Conservation (phyloP, 2,329 filamentous ascomycete species). For the Fusarium sp. region DNA sequence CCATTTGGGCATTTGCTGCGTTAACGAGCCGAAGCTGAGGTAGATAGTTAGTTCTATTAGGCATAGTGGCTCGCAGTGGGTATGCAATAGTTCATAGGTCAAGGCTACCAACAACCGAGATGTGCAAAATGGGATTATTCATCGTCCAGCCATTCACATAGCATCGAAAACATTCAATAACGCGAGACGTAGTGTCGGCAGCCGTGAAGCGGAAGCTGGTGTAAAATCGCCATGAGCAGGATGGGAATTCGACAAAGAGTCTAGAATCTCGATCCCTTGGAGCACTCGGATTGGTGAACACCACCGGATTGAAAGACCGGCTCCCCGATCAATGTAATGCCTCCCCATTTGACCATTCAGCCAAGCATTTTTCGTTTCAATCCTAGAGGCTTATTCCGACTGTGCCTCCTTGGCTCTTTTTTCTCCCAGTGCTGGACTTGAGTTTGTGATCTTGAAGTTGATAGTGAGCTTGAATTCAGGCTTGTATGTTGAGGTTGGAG, state of each 20-base stretch:
- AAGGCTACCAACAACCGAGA: background rate
- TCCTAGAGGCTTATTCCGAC: constrained; percentile 14
- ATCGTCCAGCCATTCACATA: background rate
- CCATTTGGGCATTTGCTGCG: background rate
- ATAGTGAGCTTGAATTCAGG: background rate
- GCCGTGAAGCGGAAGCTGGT: constrained; percentile 14
- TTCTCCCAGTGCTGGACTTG: background rate
- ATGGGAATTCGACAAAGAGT: constrained; percentile 42
- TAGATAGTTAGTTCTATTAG: background rate
- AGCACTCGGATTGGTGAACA: constrained; percentile 19
- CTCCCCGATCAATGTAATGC: constrained; percentile 28
- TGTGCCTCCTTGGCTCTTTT: constrained; percentile 17
- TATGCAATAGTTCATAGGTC: constrained; percentile 3
- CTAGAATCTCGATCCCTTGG: constrained; percentile 43
- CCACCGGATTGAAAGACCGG: constrained; percentile 13
- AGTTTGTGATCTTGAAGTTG: background rate
- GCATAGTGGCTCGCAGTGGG: background rate
- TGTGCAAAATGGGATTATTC: constrained; percentile 10
- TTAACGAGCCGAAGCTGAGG: constrained; percentile 1
- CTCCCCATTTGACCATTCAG: constrained; percentile 10
- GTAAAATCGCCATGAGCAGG: constrained; percentile 32
- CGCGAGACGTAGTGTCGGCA: constrained; percentile 11
- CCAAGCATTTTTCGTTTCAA: constrained; percentile 22
- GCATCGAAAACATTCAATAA: background rate
- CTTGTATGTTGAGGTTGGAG: no score